These are phyloP conservation scores for Nakazawaea peltata DNA, from an alignment of 805 yeast genomes.

Conservation along the genomic window DNA sequence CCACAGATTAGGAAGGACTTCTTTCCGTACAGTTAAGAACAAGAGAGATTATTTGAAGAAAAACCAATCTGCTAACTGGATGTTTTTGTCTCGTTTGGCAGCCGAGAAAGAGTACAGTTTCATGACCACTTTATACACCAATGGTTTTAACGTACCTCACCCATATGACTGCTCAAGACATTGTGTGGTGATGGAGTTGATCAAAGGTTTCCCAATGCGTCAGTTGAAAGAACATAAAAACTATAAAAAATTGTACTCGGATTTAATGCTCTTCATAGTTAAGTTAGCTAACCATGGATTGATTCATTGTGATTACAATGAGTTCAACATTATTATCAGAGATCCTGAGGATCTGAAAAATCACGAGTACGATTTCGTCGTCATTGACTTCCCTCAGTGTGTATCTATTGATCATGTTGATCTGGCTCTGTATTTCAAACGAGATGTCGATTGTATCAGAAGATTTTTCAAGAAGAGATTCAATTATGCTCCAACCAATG, in stretches of 20 bases:
- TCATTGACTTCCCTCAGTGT: slow-evolving; percentile 98
- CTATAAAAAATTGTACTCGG: slow-evolving; percentile 67
- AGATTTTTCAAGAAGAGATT: slow-evolving; percentile 75
- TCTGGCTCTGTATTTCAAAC: slow-evolving; percentile 78
- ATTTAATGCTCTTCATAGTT: slow-evolving; percentile 82
- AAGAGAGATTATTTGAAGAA: slow-evolving; percentile 85
- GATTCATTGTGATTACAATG: slow-evolving; percentile 96
- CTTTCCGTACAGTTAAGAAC: slow-evolving; percentile 86
- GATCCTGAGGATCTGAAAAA: slow-evolving; percentile 43
- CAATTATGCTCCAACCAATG: slow-evolving; percentile 62
- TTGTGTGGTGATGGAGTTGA: slow-evolving; percentile 86
- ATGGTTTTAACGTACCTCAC: slow-evolving; percentile 80
- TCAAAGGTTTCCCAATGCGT: slow-evolving; percentile 87
- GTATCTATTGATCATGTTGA: slow-evolving; percentile 86
- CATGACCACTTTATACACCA: slow-evolving; percentile 63
- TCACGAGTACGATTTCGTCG: slow-evolving; percentile 66
- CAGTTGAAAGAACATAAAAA: slow-evolving; percentile 64
- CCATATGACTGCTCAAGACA: slow-evolving; percentile 91
- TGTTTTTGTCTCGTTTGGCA: slow-evolving; percentile 81
- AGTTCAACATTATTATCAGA: slow-evolving; percentile 85
- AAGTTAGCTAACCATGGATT: slow-evolving; percentile 80
- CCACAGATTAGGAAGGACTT: slow-evolving; percentile 89
- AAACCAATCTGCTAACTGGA: slow-evolving; percentile 78
- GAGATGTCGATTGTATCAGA: slow-evolving; percentile 90
- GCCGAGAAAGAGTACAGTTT: slow-evolving; percentile 91